Conservation (phyloP, 345 rosid species). For the Eucalyptus tenuipes region DNA sequence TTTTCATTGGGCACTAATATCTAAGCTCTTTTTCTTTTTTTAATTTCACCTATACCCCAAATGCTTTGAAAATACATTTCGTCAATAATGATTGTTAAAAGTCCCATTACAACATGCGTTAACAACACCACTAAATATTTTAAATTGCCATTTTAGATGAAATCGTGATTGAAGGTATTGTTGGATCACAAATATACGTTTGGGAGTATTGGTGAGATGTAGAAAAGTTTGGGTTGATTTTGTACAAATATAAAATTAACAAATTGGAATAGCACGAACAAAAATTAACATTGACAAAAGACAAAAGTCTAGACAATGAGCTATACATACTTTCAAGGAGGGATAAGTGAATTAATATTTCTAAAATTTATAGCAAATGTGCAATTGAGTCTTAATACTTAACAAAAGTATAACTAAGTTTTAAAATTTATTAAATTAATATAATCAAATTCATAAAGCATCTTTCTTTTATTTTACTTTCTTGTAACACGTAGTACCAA, state of each 20-base stretch:
- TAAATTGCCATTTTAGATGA: too few relatives aligned
- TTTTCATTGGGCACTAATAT: background rate
- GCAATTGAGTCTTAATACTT: background rate
- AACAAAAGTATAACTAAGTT: background rate
- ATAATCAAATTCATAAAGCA: background rate
- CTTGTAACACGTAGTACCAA: background rate
- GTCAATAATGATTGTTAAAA: too few relatives aligned
- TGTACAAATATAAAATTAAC: too few relatives aligned
- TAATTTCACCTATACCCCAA: background rate
- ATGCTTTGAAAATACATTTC: background rate
- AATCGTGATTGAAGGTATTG: background rate
- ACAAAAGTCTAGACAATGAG: background rate
- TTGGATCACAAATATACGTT: background rate
- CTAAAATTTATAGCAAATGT: fast-evolving
- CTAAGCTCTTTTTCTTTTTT: background rate
- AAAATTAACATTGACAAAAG: background rate
- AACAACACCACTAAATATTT: background rate
- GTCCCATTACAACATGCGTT: background rate
- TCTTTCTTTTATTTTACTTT: background rate
- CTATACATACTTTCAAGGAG: background rate
- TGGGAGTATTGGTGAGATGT: background rate
- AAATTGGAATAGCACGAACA: too few relatives aligned
- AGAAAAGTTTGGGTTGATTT: background rate
- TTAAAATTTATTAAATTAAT: background rate
- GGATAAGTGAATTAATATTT: background rate